Base-by-base conservation (phyloP, 1,284 basidiomycete genomes). In the Ceratorhiza oryzae-sativae region DNA sequence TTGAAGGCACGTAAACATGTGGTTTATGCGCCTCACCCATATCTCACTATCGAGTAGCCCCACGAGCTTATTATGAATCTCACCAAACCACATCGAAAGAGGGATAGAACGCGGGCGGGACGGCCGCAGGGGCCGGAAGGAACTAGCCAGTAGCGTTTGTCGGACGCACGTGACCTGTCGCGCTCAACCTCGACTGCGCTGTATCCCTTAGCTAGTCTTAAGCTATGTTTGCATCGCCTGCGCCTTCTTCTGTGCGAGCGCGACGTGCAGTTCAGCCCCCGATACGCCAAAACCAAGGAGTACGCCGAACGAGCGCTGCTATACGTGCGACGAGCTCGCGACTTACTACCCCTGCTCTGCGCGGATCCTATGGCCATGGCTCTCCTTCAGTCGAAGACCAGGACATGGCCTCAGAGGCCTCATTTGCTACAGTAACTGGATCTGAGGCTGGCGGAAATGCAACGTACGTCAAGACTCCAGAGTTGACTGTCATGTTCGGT, bases 401-500 rank as follows among this genome's bases (percentile, higher is more conserved):
- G 18, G 65, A 70, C 25, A 70, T 70, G 65, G 20, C 25, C 2
- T 70, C 65, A 32, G 65, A 70, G 51, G 65, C 65, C 2, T 70
- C 65, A 3, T 70, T 58, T 48, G 65, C 25, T 30, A 70, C 65
- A 6, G 30, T 70, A 18, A 58, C 65, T 18, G 65, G 53, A 1
- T 45, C 65, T 12, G 65, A 70, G 34, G 25, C 41, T 12, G 55
- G 53, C 36, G 65, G 53, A 25, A 32, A 30, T 18, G 51, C 45
- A 12, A 70, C 65, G 8, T 70, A 70, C 42, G 65, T 70, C 13
- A 70, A 70, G 30, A 70, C 65, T 58, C 65, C 65, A 25, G 65
- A 70, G 30, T 58, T 70, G 30, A 58, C 65, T 20, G 65, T 58
- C 2, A 58, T 30, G 3, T 48, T 70, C 32, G 55, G 53, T 48